Base-by-base conservation (phyloP, 1,139 yeast genomes). In the Eremothecium sinecaudum region DNA sequence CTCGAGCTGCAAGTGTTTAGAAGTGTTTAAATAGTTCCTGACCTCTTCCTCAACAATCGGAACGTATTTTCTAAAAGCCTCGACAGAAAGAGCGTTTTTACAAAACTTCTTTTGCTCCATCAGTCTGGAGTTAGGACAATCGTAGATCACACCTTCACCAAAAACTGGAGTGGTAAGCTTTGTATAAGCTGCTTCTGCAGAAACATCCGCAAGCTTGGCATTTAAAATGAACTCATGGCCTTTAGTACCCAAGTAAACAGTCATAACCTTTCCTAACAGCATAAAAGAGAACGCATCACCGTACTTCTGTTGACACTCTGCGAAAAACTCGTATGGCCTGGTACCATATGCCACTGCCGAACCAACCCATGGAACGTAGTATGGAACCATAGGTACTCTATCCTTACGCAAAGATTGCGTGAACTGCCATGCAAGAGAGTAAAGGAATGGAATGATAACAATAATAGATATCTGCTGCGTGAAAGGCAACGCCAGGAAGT, bases 101-200 rank as follows among this genome's bases (percentile, higher is more conserved):
- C 92, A 94, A 54, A 90, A 90, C 67, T 86, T 90, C 75, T 92
- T 90, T 62, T 90, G 98, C 61, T 90, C 98, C 98, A 90, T 92
- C 51, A 90, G 72, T 48, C 86, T 76, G 52, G 76, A 65, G 64
- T 92, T 92, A 42, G 98, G 86, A 62, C 97, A 90, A 63, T 90
- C 98, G 58, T 90, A 90, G 39, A 90, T 80, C 36, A 90, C 98
- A 46, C 97, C 98, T 57, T 86, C 76, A 48, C 98, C 98, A 51
- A 90, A 90, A 18, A 86, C 96, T 12, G 98, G 98, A 9, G 97
- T 90, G 20, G 98, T 90, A 61, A 90, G 71, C 58, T 87, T 96
- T 43, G 79, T 71, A 65, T 90, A 90, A 23, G 97, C 97, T 33
- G 80, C 97, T 60, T 90, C 97, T 35, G 98, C 98, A 40, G 87